Base-by-base conservation (phyloP, 2,329 filamentous ascomycete species). In the Colletotrichum limetticola region DNA sequence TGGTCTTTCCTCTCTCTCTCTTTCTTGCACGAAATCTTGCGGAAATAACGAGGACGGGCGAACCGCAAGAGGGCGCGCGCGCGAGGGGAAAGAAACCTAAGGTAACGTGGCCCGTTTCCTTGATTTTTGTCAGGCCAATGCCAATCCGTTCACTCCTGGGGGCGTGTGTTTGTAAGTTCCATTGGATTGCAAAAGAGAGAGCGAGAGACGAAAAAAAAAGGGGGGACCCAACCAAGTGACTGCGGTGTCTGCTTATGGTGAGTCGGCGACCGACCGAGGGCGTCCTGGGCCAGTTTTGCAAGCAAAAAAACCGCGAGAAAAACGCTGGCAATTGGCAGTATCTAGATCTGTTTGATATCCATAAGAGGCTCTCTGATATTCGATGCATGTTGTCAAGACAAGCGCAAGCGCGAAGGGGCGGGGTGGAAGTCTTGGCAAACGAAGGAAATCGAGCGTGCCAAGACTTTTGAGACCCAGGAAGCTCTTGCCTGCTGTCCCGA, bases 301-400 rank as follows among this genome's bases (percentile, higher is more conserved):
- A 61, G 60, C 62, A 56, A 65, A 72, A 72, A 72, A 68, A 60
- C 46, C 66, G 35, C 24, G 60, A 70, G 49, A 65, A 72, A 70
- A 70, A 61, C 60, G 66, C 53, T 37, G 32, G n/a, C 49, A 70
- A 53, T 72, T 70, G 46, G 61, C 42, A 70, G 46, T 46, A 61
- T 60, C 32, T 24, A 60, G 42, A 52, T 57, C 55, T 37, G 58
- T 49, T 26, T 56, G 22, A 70, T 72, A 70, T 65, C 26, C 32
- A 46, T 26, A 46, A 65, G 70, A 64, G 70, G 70, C 70, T 72
- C 70, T 70, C 58, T 19, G 57, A 30, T 64, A 61, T 65, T 72
- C 66, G 59, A 72, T 72, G 70, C 53, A 72, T 72, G 70, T 72
- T 72, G 70, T 72, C 70, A 72, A 72, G 70, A 72, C 70, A 72